These are phyloP conservation scores for Aurifilum marmelostoma DNA, from an alignment of 2,329 filamentous ascomycete genomes.

Conservation along the genomic window DNA sequence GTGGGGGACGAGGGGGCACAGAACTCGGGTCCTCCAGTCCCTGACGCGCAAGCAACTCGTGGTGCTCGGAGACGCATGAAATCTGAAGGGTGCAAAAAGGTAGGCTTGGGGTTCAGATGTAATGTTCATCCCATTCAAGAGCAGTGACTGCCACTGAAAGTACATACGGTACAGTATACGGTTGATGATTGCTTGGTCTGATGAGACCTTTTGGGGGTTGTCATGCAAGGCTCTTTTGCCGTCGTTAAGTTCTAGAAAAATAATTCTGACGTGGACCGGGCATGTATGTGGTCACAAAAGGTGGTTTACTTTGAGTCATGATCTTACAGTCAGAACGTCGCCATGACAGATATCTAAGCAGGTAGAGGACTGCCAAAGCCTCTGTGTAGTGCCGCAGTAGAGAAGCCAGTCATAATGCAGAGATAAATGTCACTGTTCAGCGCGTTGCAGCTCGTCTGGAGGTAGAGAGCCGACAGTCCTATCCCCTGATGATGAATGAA, in stretches of 20 bases:
- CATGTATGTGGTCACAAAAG: neutral
- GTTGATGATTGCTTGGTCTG: neutral
- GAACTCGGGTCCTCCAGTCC: neutral
- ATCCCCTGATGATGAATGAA: neutral
- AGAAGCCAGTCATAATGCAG: neutral
- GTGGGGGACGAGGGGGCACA: neutral
- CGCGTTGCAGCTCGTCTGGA: neutral
- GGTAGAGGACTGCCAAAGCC: neutral
- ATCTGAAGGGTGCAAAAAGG: neutral
- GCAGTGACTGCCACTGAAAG: neutral
- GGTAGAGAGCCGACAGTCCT: neutral
- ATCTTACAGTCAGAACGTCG: neutral
- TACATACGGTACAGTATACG: neutral
- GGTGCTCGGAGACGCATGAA: neutral
- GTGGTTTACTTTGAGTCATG: neutral
- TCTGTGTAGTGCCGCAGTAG: too few species aligned
- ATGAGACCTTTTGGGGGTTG: neutral
- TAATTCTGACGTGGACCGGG: neutral
- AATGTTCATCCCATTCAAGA: neutral
- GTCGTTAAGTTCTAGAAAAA: neutral
- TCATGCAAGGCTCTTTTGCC: neutral
- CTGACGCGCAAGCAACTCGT: conserved; percentile 8
- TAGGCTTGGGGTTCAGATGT: neutral
- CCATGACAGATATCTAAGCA: neutral
- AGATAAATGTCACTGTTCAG: neutral